These are phyloP conservation scores for Tremella fuciformis DNA, from an alignment of 768 basidiomycete genomes.

Conservation along the genomic window DNA sequence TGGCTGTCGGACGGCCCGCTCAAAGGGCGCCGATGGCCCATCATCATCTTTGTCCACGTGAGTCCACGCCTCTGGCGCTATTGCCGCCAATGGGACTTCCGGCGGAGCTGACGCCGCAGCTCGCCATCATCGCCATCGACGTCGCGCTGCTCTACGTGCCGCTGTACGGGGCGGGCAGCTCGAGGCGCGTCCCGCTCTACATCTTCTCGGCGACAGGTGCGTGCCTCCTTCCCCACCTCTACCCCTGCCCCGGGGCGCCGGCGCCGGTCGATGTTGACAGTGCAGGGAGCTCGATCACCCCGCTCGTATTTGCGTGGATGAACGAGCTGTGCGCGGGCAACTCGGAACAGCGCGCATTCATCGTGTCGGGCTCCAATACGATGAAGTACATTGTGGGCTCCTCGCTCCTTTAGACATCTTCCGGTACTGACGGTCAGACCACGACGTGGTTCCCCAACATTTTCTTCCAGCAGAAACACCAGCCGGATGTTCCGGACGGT, in stretches of 20 bases:
- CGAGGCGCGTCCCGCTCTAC: not conserved
- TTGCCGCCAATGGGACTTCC: no score
- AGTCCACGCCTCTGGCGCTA: conserved; percentile 9
- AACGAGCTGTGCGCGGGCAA: conserved; percentile 31
- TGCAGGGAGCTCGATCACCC: not conserved
- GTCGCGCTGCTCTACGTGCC: conserved; percentile 26
- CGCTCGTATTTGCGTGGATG: conserved; percentile 34
- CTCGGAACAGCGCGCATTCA: conserved; percentile 29
- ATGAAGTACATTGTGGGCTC: no score
- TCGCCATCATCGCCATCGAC: conserved; percentile 12
- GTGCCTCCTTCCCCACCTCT: conserved; percentile 1
- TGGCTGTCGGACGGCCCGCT: conserved; percentile 6
- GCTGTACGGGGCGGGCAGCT: not conserved
- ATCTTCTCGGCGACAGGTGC: conserved; percentile 14
- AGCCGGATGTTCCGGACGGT: no score
- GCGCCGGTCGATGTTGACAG: no score
- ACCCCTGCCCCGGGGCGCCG: no score
- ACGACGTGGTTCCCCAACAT: no score
- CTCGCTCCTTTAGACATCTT: no score
- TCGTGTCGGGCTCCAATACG: conserved; percentile 21
- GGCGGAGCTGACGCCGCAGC: conserved; percentile 1
- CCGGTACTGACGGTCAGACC: no score
- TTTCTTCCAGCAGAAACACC: no score
- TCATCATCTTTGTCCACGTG: conserved; percentile 8
- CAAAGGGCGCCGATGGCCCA: conserved; percentile 3